Base-by-base conservation (phyloP, 2,329 filamentous ascomycete species). In the Neodidymelliopsis sp. region DNA sequence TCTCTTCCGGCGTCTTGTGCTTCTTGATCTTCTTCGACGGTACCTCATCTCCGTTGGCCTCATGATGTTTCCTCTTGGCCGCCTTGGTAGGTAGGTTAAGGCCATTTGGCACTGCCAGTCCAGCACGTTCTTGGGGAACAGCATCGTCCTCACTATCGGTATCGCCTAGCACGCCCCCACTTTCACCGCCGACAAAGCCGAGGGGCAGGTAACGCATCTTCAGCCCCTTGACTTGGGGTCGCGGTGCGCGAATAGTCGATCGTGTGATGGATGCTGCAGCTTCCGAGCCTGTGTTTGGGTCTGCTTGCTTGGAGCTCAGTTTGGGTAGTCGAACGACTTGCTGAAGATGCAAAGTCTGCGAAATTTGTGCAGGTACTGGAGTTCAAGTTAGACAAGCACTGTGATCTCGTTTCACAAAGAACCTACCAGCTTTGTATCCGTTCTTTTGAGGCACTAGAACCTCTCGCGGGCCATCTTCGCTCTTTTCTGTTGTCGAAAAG, bases 201-300 rank as follows among this genome's bases (percentile, higher is more conserved):
- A 87, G 81, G 1, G 88, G 88, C 43, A 81, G 80, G 70, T 83
- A 91, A 24, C 88, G 83, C 71, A 85, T 81, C 62, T 81, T 84
- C 43, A 92, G 74, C 6, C 84, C 86, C 61, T 81, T 79, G 1
- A 89, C 87, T 67, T 91, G 89, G 34, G 82, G 77, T 50, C 86
- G 82, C 37, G 84, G 76, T 1, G 79, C 69, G 50, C 77, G 83
- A 47, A 80, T 75, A 4, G 80, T 74, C 2, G 79, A 75, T 36
- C 78, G 75, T 16, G 76, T 78, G 18, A 76, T 71, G 47, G 71
- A 71, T 7, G 69, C 74, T 13, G 74, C 71, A 11, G 72, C 72
- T 49, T 65, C 67, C 28, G 73, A 74, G 4, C 74, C 73, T 9
- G 67, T 72, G 45, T 70, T 66, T 36, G 51, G 69, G 60, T 69